These are phyloP conservation scores for Haematococcus lacustris DNA, from an alignment of 139 green algal genomes.

Conservation along the genomic window DNA sequence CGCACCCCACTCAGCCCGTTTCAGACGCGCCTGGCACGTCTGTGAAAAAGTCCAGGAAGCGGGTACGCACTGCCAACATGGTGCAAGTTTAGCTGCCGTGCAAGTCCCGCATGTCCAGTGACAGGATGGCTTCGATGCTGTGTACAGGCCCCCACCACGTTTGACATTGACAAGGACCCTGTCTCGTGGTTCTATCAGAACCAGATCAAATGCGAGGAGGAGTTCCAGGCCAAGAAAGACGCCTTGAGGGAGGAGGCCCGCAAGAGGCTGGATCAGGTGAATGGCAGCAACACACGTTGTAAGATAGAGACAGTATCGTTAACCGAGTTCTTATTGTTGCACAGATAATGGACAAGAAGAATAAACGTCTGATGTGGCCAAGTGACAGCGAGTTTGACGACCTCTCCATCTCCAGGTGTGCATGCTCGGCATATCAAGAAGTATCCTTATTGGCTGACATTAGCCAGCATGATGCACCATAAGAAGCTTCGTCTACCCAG, in stretches of 20 bases:
- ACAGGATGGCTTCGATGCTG: not conserved
- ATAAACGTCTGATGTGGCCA: conserved; percentile 20
- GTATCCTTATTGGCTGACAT: no score
- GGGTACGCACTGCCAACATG: not conserved
- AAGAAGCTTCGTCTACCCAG: no score
- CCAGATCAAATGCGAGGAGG: conserved; percentile 29
- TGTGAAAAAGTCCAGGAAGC: not conserved
- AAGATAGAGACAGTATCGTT: not conserved
- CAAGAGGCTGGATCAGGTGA: conserved; percentile 5
- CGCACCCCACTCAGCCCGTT: not conserved
- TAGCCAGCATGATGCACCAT: no score
- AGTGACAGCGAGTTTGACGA: conserved; percentile 31
- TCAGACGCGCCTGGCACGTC: not conserved
- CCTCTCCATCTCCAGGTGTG: conserved; percentile 16
- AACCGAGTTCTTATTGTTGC: not conserved
- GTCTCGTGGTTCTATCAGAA: conserved; percentile 33
- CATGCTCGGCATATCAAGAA: no score
- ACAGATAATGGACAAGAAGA: conserved; percentile 31
- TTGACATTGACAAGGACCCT: conserved; percentile 27
- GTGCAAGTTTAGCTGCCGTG: not conserved
- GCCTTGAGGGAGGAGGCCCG: conserved; percentile 21
- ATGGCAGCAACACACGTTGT: not conserved
- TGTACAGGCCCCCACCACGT: conserved; percentile 1
- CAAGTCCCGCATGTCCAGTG: not conserved
- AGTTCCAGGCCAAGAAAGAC: conserved; percentile 37